Evolutionary conservation across 2,329 filamentous ascomycete genomes (phyloP).

Genomic region (Ascochyta clinopodiicola): DNA sequence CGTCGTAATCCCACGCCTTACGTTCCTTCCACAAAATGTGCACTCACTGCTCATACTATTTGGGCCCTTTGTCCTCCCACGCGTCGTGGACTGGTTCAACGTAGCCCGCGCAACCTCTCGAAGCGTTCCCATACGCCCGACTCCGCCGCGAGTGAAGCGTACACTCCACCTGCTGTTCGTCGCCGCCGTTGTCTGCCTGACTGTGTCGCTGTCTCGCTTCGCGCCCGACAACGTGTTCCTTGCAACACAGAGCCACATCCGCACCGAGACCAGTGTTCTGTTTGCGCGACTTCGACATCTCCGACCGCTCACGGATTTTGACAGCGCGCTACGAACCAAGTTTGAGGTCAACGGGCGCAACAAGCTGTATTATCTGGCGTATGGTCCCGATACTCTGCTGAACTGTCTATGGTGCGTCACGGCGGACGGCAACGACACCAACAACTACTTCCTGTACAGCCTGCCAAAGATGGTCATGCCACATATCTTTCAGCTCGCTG

Average conservation of each 20-base stretch:
- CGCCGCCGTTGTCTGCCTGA: slow-evolving; percentile 59
- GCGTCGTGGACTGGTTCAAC: slow-evolving; percentile 69
- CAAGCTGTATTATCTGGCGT: slow-evolving; percentile 81
- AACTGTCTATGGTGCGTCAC: slow-evolving; percentile 80
- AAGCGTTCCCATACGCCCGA: slow-evolving; percentile 61
- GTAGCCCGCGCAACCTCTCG: slow-evolving; percentile 52
- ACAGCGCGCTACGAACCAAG: slow-evolving; percentile 70
- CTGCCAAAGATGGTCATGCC: slow-evolving; percentile 74
- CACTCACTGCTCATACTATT: slow-evolving; percentile 59
- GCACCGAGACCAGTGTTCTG: slow-evolving; percentile 83
- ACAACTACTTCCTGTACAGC: slow-evolving; percentile 80
- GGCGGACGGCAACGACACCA: slow-evolving; percentile 65
- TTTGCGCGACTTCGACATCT: slow-evolving; percentile 74
- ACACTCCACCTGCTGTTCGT: slow-evolving; percentile 67
- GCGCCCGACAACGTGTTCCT: slow-evolving; percentile 82
- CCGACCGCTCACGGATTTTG: slow-evolving; percentile 64
- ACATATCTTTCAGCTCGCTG: slow-evolving; percentile 79
- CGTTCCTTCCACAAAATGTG: slow-evolving; percentile 42
- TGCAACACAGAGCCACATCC: slow-evolving; percentile 78
- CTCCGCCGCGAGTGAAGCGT: slow-evolving; percentile 62
- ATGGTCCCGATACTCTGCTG: slow-evolving; percentile 75
- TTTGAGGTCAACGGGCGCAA: slow-evolving; percentile 68
- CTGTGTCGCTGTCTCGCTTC: slow-evolving; percentile 71
- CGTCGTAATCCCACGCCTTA: slow-evolving; percentile 46
- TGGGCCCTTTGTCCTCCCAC: slow-evolving; percentile 74